Evolutionary conservation across 1,284 basidiomycete species (phyloP), one percentile per base, ranked within the genome.

Genomic region (Polyporus tsugae): DNA sequence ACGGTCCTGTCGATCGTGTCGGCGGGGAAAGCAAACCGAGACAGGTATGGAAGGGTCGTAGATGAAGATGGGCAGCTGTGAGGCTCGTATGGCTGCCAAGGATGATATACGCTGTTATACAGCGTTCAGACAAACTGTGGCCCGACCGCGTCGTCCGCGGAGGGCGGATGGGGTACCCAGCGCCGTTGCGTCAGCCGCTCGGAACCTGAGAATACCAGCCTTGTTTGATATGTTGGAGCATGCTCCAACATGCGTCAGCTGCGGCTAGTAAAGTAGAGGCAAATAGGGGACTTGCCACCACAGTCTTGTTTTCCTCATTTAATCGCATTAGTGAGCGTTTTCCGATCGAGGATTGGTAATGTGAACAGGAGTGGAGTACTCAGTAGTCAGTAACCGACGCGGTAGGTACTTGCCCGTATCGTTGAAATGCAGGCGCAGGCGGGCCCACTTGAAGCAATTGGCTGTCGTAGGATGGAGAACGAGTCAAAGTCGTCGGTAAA

Each of bases 211-310:
- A n/a, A 52, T 25, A n/a, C 9, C 22, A 29, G 46, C 11, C 10
- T 1, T 42, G 17, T 15, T 29, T 2, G 29, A 29, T 29, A 29
- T 29, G 29, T 2, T 29, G 29, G 29, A 29, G 29, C 29, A 10
- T 22, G 22, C 46, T 52, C 46, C 46, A 52, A 52, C 46, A 49
- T 49, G 46, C 10, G 46, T 49, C 46, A 49, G 46, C 46, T 42
- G 11, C 41, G 22, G 9, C n/a, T 22, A n/a, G n/a, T n/a, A 22
- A 49, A 49, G 44, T n/a, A n/a, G 22, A 13, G 10, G 46, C 22
- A 25, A 13, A 25, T 25, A 52, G 46, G 46, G 46, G 46, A 52
- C 46, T 25, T 52, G 4, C 22, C 22, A 22, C n/a, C 29, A 29
- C 29, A 29, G 29, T 7, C 9, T 17, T 4, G n/a, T 49, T 15